phyloP scores from a whole-genome alignment of 768 basidiomycete genomes.

The Termitomyces sp. region DNA sequence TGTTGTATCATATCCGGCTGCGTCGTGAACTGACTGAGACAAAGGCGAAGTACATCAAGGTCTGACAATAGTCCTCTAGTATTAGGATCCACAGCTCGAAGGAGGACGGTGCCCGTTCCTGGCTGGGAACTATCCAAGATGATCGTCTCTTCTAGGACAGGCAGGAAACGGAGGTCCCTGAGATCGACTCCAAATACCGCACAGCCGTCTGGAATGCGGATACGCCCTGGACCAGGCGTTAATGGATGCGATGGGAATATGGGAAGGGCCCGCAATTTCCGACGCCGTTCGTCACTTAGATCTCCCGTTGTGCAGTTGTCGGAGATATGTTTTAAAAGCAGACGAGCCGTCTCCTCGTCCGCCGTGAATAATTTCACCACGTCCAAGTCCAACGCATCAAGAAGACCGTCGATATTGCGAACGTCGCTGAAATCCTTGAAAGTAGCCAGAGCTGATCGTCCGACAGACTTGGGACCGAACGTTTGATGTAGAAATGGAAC shows the following conservation, averaged over 20 bases:
- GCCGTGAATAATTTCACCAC: neutral
- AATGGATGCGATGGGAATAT: neutral
- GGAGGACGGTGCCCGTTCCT: conserved; percentile 13
- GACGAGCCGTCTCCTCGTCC: neutral
- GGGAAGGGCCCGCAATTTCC: conserved; percentile 4
- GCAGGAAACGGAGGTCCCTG: conserved; percentile 23
- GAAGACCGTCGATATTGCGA: conserved; percentile 23
- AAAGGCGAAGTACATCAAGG: conserved; percentile 21
- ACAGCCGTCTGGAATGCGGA: neutral
- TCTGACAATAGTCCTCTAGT: conserved; percentile 13
- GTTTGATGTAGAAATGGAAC: conserved; percentile 28
- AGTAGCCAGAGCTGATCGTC: conserved; percentile 14
- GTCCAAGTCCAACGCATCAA: conserved; percentile 18
- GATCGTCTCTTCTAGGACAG: conserved; percentile 13
- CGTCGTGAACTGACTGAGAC: conserved; percentile 21
- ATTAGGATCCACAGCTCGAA: conserved; percentile 20
- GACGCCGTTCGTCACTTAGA: neutral
- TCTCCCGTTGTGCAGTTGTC: neutral
- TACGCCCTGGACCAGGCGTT: neutral
- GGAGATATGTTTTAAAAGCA: neutral
- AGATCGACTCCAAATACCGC: conserved; percentile 4
- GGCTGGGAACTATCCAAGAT: conserved; percentile 23
- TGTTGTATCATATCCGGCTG: conserved; percentile 23
- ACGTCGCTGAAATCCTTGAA: conserved; percentile 17
- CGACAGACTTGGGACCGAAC: conserved; percentile 11